A percentile compares a stretch with the other conserved stretches of the same genome.
These are phyloP conservation scores for Penicillium paradoxum DNA, from an alignment of 495 filamentous ascomycete genomes.

Conservation along the genomic window DNA sequence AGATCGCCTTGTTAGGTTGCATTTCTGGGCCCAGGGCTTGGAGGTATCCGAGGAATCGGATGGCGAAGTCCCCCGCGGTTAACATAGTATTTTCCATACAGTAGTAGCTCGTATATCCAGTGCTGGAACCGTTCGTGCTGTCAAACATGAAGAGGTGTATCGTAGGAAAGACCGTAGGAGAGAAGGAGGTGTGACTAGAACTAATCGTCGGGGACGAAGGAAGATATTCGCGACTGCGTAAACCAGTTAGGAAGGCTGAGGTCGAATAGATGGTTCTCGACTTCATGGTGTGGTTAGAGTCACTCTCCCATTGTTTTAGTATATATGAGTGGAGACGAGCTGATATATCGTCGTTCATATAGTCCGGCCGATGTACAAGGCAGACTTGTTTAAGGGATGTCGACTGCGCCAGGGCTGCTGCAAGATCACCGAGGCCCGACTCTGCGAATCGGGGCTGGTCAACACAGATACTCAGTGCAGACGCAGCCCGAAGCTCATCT, in stretches of 20 bases:
- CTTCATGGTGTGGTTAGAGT: too few relatives aligned
- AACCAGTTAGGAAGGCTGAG: conserved; percentile 8
- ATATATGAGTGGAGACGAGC: conserved; percentile 4
- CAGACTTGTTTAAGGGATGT: conserved; percentile 12
- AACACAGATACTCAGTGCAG: conserved; percentile 15
- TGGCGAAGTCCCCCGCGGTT: conserved; percentile 9
- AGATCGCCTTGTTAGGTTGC: conserved; percentile 17
- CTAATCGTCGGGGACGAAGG: not conserved
- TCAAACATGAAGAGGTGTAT: conserved; percentile 14
- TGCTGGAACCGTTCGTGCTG: not conserved
- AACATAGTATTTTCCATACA: conserved; percentile 6
- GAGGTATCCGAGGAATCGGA: conserved; percentile 16
- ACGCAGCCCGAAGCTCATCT: conserved; percentile 9
- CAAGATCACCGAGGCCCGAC: conserved; percentile 3
- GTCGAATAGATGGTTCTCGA: conserved; percentile 14
- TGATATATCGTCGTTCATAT: conserved; percentile 7
- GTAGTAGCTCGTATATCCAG: too few relatives aligned
- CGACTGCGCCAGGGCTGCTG: conserved; percentile 8
- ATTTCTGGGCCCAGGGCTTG: conserved; percentile 8
- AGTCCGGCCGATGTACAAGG: conserved; percentile 9
- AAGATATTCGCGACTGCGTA: conserved; percentile 1
- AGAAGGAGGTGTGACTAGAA: not conserved
- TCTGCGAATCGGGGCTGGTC: not conserved
- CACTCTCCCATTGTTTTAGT: not conserved
- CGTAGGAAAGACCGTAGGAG: not conserved